Conservation (phyloP, 2,329 filamentous ascomycete genomes). For the Rhinocladiella similis region DNA sequence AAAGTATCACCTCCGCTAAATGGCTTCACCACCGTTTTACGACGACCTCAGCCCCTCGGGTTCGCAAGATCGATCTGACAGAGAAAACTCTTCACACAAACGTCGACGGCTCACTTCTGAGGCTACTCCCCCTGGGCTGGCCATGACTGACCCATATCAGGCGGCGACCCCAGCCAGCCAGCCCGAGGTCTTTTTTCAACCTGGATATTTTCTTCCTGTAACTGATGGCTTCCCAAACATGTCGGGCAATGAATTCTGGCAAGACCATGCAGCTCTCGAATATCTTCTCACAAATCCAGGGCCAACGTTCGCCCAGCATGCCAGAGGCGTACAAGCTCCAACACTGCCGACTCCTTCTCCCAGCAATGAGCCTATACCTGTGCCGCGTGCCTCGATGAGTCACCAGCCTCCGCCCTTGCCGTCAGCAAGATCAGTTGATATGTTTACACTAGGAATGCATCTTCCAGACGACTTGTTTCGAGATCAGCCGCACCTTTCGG, state of each 20-base stretch:
- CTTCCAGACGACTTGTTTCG: constrained; percentile 7
- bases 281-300: constrained; percentile 11
- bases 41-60: constrained; percentile 14
- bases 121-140: constrained; percentile 1
- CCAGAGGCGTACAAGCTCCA: neutral
- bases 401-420: constrained; percentile 1
- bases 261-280: constrained; percentile 17
- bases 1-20: constrained; percentile 10
- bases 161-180: neutral
- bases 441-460: neutral
- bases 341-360: neutral
- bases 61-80: constrained; percentile 17
- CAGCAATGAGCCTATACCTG: neutral
- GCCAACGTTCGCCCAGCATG: neutral
- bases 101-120: constrained; percentile 19
- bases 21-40: constrained; percentile 19
- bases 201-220: neutral
- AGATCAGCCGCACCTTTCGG: neutral
- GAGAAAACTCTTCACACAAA: constrained; percentile 17
- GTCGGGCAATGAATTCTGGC: constrained; percentile 6
- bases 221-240: constrained; percentile 1
- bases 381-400: constrained; percentile 2
- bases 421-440: neutral
- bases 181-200: neutral
- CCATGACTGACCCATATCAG: constrained; percentile 13